Evolutionary conservation across 192 early-diverging fungal species (phyloP).

Genomic region (Coemansia javaensis): DNA sequence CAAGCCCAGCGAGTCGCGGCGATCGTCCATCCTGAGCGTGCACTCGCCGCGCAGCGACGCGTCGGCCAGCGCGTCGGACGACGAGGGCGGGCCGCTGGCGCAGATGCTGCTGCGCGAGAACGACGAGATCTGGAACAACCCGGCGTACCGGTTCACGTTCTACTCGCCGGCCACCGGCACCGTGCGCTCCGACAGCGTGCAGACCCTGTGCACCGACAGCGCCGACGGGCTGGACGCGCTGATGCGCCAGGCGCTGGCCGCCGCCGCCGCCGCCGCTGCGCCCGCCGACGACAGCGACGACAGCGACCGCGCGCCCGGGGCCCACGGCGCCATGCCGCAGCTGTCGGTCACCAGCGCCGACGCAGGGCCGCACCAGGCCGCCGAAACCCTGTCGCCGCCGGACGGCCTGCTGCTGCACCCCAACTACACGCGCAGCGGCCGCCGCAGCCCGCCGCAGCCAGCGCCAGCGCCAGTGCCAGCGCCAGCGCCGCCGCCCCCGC

Average conservation of each 20-base stretch:
- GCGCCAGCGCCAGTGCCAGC: no score
- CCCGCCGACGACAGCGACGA: not conserved
- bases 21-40: constrained; percentile 26
- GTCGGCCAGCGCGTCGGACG: not conserved
- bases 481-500: constrained; percentile 36
- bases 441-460: not conserved
- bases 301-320: not conserved
- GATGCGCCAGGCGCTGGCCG: constrained; percentile 22
- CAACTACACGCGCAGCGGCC: constrained; percentile 19
- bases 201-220: constrained; percentile 47
- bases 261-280: not conserved
- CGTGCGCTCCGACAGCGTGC: constrained; percentile 54
- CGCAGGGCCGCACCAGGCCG: constrained; percentile 7
- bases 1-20: constrained; percentile 46
- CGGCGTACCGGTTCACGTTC: constrained; percentile 57
- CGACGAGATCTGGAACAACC: constrained; percentile 48
- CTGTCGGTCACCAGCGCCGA: constrained; percentile 29
- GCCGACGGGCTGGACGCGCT: constrained; percentile 34
- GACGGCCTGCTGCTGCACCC: constrained; percentile 32
- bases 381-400: constrained; percentile 9
- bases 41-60: constrained; percentile 1
- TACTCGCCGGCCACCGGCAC: constrained; percentile 62
- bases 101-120: constrained; percentile 40
- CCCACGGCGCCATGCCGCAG: constrained; percentile 5
- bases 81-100: constrained; percentile 26